Evolutionary conservation across 495 filamentous ascomycete species (phyloP), one percentile per base, ranked within the genome.

Genomic region (Neurospora hispaniola): DNA sequence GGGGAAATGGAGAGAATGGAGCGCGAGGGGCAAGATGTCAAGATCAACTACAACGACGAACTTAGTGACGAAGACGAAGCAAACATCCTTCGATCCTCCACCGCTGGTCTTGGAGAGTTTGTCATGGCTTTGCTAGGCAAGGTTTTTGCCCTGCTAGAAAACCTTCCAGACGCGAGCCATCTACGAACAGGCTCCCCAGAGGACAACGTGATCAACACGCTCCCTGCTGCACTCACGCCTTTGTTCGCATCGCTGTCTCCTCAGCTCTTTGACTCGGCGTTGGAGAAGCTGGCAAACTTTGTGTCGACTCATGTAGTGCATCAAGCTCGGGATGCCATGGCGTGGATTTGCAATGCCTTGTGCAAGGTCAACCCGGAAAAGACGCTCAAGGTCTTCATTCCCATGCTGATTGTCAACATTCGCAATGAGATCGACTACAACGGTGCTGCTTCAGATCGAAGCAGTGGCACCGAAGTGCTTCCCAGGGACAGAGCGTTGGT

Each of bases 401-500:
- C 96, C 0, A 91, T 97, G 81, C 84, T 99, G 72, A 90, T 94
- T 48, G 88, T 91, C 78, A 93, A 93, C 42, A 99, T 99, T 74
- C 92, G 94, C 69, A 96, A 93, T 71, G 96, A 99, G 78, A 98
- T 99, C 75, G 93, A 97, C 76, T 93, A 97, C 78, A 98, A 98
- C 76, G 93, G 93, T n/a, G 96, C 96, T 14, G 96, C 94, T 8
- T 97, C 96, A 42, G 96, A 96, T 39, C 86, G 96, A 74, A 98
- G 93, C 54, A 96, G 93, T 44, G 96, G 96, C 18, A 90, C 92
- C 23, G 96, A 99, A 78, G 93, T 98, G 40, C 86, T 98, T 44
- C 96, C 96, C 40, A 88, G 96, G 76, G 96, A 99, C 80, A 87
- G 96, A 35, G 96, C 91, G 14, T 84, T 99, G 20, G 94, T 98